Conservation (phyloP, 495 filamentous ascomycete genomes). For the Aspergillus taichungensis region DNA sequence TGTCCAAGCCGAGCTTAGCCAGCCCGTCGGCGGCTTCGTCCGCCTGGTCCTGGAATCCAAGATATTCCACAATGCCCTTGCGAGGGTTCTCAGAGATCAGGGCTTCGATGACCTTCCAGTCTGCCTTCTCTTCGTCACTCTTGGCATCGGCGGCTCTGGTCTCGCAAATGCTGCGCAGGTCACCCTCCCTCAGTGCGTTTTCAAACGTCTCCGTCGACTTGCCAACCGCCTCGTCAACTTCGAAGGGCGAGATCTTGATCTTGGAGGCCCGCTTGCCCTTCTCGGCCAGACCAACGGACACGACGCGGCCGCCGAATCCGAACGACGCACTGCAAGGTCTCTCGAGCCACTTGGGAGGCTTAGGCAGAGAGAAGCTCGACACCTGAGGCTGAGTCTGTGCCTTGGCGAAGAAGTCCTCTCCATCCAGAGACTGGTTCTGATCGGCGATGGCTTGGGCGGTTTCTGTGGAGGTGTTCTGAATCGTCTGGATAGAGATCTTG, state of each 20-base stretch:
- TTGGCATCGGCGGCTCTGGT: conserved; percentile 61
- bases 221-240: conserved; percentile 78
- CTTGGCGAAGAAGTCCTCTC: conserved; percentile 93
- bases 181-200: conserved; percentile 64
- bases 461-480: conserved; percentile 71
- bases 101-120: conserved; percentile 92
- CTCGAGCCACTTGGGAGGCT: conserved; percentile 87
- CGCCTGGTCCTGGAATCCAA: conserved; percentile 66
- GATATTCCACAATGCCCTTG: conserved; percentile 71
- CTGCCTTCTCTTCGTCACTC: conserved; percentile 83
- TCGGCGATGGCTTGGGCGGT: conserved; percentile 41
- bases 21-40: conserved; percentile 42
- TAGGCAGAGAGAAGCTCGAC: conserved; percentile 73
- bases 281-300: conserved; percentile 59
- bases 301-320: conserved; percentile 89
- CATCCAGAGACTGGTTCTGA: conserved; percentile 65
- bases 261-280: conserved; percentile 61
- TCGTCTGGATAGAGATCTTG: conserved; percentile 82
- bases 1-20: conserved; percentile 34
- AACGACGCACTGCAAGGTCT: conserved; percentile 81
- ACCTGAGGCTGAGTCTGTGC: conserved; percentile 86
- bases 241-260: conserved; percentile 75
- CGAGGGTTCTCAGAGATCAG: conserved; percentile 73
- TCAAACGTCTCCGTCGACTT: conserved; percentile 82
- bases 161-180: conserved; percentile 73